Evolutionary conservation across 2,329 filamentous ascomycete species (phyloP).

Genomic region (Botryotinia globosa): DNA sequence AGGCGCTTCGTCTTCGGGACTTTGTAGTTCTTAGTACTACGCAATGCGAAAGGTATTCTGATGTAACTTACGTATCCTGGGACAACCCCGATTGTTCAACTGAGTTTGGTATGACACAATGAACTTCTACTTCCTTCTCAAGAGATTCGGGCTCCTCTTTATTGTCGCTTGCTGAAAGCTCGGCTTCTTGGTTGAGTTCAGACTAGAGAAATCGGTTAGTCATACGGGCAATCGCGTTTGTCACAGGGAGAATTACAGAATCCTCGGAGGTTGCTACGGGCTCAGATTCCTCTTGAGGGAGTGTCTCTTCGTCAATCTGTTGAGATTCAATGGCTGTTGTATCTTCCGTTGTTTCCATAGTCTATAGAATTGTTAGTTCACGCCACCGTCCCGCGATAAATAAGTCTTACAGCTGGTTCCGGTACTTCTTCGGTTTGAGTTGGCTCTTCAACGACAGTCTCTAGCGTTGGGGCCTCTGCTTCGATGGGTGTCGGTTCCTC

Average conservation of each 20-base stretch:
- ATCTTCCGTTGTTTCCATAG: neutral
- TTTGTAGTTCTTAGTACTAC: neutral
- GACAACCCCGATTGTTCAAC: neutral
- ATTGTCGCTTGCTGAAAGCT: neutral
- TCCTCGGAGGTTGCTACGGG: neutral
- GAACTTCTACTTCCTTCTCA: neutral
- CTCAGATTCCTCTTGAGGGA: neutral
- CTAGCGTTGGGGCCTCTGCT: neutral
- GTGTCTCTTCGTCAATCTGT: neutral
- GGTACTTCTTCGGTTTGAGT: neutral
- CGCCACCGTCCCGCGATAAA: neutral
- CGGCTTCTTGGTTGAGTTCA: neutral
- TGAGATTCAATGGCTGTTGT: neutral
- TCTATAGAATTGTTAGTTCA: neutral
- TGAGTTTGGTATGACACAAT: fast-evolving
- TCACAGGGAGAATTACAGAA: neutral
- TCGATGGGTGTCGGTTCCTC: neutral
- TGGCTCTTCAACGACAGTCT: neutral
- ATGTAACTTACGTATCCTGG: neutral
- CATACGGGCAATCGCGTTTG: neutral
- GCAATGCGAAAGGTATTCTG: neutral
- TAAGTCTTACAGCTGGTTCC: neutral
- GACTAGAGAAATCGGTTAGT: neutral
- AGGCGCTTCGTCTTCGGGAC: neutral
- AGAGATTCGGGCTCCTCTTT: neutral